These are phyloP conservation scores for Lactarius quietus DNA, from an alignment of 768 basidiomycete species.

Conservation along the genomic window DNA sequence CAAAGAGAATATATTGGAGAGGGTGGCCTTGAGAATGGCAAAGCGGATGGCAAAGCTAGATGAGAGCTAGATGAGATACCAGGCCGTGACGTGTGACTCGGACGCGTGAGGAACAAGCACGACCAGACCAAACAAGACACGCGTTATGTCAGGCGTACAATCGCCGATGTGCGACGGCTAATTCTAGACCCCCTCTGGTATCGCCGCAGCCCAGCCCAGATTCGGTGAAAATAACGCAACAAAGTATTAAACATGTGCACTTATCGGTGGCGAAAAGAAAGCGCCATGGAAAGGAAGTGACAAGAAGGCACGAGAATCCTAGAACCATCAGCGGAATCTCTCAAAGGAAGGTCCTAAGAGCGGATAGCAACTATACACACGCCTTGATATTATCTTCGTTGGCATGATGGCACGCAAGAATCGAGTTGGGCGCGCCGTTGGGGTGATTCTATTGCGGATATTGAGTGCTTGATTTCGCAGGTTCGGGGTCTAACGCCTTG, in stretches of 20 bases:
- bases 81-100: slow-evolving; percentile 28
- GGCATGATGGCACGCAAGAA: background rate
- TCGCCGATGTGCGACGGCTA: slow-evolving; percentile 36
- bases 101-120: background rate
- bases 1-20: background rate
- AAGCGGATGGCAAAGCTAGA: background rate
- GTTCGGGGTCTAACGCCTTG: background rate
- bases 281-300: background rate
- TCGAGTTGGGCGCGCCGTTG: background rate
- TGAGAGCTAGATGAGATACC: background rate
- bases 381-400: background rate
- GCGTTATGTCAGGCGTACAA: slow-evolving; percentile 22
- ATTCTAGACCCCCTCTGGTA: slow-evolving; percentile 33
- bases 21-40: background rate
- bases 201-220: slow-evolving; percentile 37
- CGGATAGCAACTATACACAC: slow-evolving; percentile 7
- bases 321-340: background rate
- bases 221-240: slow-evolving; percentile 38
- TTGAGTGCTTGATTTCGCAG: slow-evolving; percentile 5
- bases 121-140: background rate
- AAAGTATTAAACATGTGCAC: slow-evolving; percentile 30
- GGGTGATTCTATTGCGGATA: background rate
- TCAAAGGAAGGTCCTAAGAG: background rate
- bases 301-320: slow-evolving; percentile 6
- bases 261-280: background rate